Evolutionary conservation across 2,329 filamentous ascomycete species (phyloP), one percentile per base, ranked within the genome.

Genomic region (Drechslerella stenobrocha): DNA sequence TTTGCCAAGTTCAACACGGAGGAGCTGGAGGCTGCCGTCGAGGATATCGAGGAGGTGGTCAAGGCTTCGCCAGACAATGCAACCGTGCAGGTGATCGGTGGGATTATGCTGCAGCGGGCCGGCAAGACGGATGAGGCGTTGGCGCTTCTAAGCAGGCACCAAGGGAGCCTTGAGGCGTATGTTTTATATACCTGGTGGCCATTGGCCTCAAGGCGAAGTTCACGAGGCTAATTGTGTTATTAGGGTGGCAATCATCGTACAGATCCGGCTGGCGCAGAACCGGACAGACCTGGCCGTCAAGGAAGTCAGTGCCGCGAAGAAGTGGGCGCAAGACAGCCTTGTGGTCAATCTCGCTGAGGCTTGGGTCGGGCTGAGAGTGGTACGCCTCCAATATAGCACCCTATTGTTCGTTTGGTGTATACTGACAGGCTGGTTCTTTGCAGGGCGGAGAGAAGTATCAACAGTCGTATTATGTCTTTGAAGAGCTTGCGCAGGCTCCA

Each of bases 371-470:
- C 78, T 97, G 77, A 83, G 93, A 76, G 80, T 92, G 77, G 90
- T 93, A 82, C 70, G 82, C 13, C 8, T 26, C 28, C 24, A 42
- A 37, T 22, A 28, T 20, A 11, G 35, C 44, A 30, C 11, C 8
- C 22, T 34, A 23, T 37, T 56, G 32, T 22, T 48, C 69, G 71
- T 74, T 77, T 71, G 79, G 11, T 45, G 18, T 64, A 24, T 35
- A 28, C 32, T 20, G 22, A 30, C 3, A 42, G 4, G 4, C 4
- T 18, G 15, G 7, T 18, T 42, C 8, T 30, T 4, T 55, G 23
- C 69, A 95, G 87, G 92, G 92, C 74, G 91, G 91, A 72, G 90
- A 96, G 73, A 93, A 90, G 76, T 97, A 97, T 78, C 93, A 97
- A 75, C 89, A 93, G 75, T 87, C 92, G 15, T 97, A 95, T 78